Evolutionary conservation across 192 early-diverging fungal species (phyloP), one percentile per base, ranked within the genome.

Genomic region (Phycomyces nitens): DNA sequence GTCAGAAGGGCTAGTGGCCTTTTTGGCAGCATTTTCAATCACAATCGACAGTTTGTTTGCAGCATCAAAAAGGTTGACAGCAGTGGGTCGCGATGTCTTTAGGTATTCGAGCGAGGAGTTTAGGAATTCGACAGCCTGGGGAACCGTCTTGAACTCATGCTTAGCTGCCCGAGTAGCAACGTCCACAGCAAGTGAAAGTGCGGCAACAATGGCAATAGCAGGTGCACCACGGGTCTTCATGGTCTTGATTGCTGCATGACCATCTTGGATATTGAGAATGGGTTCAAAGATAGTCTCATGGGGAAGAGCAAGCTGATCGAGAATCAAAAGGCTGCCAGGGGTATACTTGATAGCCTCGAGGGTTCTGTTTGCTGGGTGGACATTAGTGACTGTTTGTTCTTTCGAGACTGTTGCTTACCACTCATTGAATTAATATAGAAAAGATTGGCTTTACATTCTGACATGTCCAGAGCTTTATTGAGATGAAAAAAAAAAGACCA

Each of bases 171-270:
- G 65, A 0, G 61, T 16, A 42, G 52, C 38, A 9, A 92, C 71
- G 55, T 96, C 94, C 1, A 94, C 92, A 1, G 93, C 94, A 8
- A 97, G 82, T 0, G 92, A 85, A 3, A 96, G 81, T 1, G 93
- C 93, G 3, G 95, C 97, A 20, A 97, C 94, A 57, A 99, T 95
- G 65, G 94, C 97, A 62, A 99, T 99, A 15, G 97, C 97, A 7
- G 97, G 97, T 4, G 97, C 95, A 14, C 91, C 91, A 53, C 89
- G 83, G 6, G 86, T 86, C 78, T 96, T 95, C 97, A 99, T 99
- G 50, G 86, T 86, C 68, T 87, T 86, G 70, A 99, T 99, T 27
- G 87, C 91, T 52, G 80, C 75, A 78, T 97, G 94, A 7, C 93
- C 95, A 12, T 88, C 80, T 56, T 82, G 72, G 38, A 86, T 64